Evolutionary conservation across 73 alveolate species (phyloP).

Genomic region (Breviolum minutum): DNA sequence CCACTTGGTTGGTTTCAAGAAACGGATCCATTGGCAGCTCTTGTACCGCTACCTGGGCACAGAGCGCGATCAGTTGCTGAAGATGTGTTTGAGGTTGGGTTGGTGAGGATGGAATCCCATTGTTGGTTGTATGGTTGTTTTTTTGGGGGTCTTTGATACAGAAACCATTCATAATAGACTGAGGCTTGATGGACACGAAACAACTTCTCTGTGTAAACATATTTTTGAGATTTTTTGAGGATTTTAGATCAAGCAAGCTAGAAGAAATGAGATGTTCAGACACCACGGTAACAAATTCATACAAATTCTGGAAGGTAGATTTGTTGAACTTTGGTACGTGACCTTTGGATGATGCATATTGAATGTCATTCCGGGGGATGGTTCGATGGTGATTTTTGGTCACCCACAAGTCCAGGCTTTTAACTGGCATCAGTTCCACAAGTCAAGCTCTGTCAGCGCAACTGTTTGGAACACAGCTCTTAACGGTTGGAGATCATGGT

Average conservation of each 20-base stretch:
- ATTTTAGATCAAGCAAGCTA: too few relatives aligned
- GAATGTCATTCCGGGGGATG: not conserved
- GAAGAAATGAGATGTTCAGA: too few relatives aligned
- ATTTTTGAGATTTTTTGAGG: too few relatives aligned
- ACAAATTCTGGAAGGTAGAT: not conserved
- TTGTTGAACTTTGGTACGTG: not conserved
- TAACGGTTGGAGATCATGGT: not conserved
- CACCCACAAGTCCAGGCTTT: not conserved
- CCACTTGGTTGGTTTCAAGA: not conserved
- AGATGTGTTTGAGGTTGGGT: slow-evolving; percentile 41
- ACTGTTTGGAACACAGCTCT: slow-evolving; percentile 19
- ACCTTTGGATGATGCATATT: not conserved
- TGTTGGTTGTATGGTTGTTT: not conserved
- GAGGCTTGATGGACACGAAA: too few relatives aligned
- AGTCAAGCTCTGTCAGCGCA: slow-evolving; percentile 73
- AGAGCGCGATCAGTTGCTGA: slow-evolving; percentile 92
- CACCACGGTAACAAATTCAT: too few relatives aligned
- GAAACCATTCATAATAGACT: too few relatives aligned
- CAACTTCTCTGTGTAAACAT: too few relatives aligned
- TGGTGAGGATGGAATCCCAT: not conserved
- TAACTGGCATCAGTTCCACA: slow-evolving; percentile 58
- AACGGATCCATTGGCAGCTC: slow-evolving; percentile 11
- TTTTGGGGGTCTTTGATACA: too few relatives aligned
- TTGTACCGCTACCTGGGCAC: slow-evolving; percentile 92
- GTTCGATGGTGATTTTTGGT: not conserved